Evolutionary conservation across 495 filamentous ascomycete genomes (phyloP).

Genomic region (Penicillium paradoxum): DNA sequence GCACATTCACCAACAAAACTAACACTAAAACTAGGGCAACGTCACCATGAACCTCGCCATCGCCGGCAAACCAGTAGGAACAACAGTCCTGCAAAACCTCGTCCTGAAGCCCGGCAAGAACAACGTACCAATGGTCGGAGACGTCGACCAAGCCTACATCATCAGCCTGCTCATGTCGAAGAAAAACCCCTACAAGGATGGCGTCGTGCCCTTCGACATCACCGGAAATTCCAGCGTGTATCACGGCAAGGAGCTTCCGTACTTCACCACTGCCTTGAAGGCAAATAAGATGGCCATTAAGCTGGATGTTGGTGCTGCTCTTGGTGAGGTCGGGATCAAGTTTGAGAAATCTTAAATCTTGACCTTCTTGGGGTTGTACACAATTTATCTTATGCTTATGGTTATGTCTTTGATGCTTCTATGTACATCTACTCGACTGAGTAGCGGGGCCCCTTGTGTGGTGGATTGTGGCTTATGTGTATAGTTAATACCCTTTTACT

Average conservation of each 20-base stretch:
- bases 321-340: conserved; percentile 15
- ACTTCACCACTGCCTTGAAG: conserved; percentile 52
- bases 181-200: conserved; percentile 44
- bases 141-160: conserved; percentile 46
- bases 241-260: conserved; percentile 54
- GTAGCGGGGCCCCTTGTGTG: background rate
- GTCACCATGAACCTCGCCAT: conserved; percentile 56
- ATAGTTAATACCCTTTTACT: conserved; percentile 5
- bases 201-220: conserved; percentile 56
- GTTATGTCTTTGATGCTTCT: background rate
- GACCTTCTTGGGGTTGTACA: background rate
- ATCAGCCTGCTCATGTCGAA: conserved; percentile 31
- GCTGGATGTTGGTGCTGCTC: conserved; percentile 39
- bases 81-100: conserved; percentile 52
- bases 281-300: conserved; percentile 33
- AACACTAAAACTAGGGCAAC: conserved; percentile 49
- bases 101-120: conserved; percentile 58
- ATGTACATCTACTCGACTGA: too few relatives aligned
- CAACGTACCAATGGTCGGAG: conserved; percentile 49
- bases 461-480: background rate
- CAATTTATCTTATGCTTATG: background rate
- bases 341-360: background rate
- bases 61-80: conserved; percentile 48
- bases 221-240: conserved; percentile 53
- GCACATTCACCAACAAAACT: background rate